Base-by-base conservation (phyloP, 1,284 basidiomycete genomes). In the Phellopilus nigrolimitatus region DNA sequence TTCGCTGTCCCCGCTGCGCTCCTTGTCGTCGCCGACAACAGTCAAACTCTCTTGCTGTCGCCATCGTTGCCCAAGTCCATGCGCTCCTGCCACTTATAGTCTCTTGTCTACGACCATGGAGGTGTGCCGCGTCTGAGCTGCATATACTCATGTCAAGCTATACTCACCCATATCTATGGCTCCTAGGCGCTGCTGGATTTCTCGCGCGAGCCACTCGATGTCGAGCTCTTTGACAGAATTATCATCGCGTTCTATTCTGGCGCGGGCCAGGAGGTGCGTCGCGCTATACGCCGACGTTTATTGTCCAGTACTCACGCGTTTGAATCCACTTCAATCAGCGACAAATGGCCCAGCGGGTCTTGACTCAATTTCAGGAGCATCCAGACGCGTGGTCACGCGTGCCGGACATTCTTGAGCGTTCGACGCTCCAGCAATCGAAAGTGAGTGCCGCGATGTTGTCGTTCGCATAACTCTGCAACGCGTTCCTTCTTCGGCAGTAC, bases 351-450 rank as follows among this genome's bases (percentile, higher is more conserved):
- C 93, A 95, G 68, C 84, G 88, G 64, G 78, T 91, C 54, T 79
- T 97, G 58, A 95, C 94, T 7, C 94, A 97, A 67, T 91, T 99
- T 65, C 94, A 99, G 69, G 97, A 99, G 59, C 80, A 93, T 68
- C 90, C 92, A 13, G 97, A 99, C 56, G 84, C 94, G 41, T 99
- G 97, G 97, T 95, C 95, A 59, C 82, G 92, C 64, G 97, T 99
- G 1, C 97, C 97, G 28, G 88, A 89, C 56, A 90, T 99, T 61
- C 76, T 99, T 51, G 93, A 98, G 66, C 78, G 78, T 54, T 91
- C 92, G 7, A 75, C 76, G 17, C 93, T 87, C 66, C 81, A 88
- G 33, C 95, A 98, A 68, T 86, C 95, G 38, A 99, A 99, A 79
- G 94, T 91, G 44, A 47, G 73, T 55, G n/a, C 25, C n/a, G 21